Conservation (phyloP, 371 early-diverging fungal genomes). For the Nematocida homosporus region DNA sequence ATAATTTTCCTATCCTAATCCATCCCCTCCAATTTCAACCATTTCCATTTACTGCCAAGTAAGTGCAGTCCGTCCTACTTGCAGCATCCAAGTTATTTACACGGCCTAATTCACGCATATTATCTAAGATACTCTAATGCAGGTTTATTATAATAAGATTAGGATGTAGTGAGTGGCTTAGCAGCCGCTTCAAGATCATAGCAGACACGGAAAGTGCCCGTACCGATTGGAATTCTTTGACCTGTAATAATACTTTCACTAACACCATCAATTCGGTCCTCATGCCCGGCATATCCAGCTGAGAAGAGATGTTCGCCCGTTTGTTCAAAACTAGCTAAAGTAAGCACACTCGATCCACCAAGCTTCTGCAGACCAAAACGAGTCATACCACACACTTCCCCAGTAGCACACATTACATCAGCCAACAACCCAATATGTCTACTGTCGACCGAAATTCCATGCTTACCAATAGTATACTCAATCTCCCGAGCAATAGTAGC, state of each 20-base stretch:
- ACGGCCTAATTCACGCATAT: no score
- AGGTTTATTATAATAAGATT: no score
- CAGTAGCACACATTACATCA: slow-evolving; percentile 96
- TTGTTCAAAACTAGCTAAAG: slow-evolving; percentile 94
- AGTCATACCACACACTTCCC: slow-evolving; percentile 93
- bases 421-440: slow-evolving; percentile 93
- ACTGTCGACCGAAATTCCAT: slow-evolving; percentile 90
- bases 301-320: slow-evolving; percentile 97
- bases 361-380: slow-evolving; percentile 96
- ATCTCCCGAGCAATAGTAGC: slow-evolving; percentile 75
- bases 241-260: slow-evolving; percentile 98
- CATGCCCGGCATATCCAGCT: slow-evolving; percentile 83
- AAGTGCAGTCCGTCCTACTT: no score
- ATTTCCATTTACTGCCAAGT: no score
- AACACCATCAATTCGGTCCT: slow-evolving; percentile 86
- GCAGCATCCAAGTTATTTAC: no score
- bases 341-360: slow-evolving; percentile 94
- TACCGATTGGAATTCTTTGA: slow-evolving; percentile 89
- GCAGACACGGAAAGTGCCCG: slow-evolving; percentile 70
- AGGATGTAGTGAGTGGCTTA: no score
- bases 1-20: no score
- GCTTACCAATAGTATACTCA: slow-evolving; percentile 76
- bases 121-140: no score
- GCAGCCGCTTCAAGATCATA: slow-evolving; percentile 11
- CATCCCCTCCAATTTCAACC: no score